Base-by-base conservation (phyloP, 352 stramenopile species). In the Pythium rhizo-oryzae region DNA sequence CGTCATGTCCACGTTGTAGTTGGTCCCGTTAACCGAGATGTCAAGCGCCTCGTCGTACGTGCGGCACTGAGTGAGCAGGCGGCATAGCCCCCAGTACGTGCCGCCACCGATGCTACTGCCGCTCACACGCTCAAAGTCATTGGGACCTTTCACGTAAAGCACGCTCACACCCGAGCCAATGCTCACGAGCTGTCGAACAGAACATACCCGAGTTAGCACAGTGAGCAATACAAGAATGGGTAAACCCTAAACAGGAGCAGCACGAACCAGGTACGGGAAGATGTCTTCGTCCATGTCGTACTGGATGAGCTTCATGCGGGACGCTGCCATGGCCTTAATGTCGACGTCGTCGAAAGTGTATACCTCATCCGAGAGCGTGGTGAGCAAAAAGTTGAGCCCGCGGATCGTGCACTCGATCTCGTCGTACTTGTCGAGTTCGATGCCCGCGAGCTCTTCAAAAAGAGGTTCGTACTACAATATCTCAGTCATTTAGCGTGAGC, bases 81-180 rank as follows among this genome's bases (percentile, higher is more conserved):
- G 90, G 70, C 96, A 99, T 44, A 99, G 84, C 0, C 98, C 98
- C 96, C 97, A 99, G 82, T 99, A 99, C 0, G 98, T 99, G 35
- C 97, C 98, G 33, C 98, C 98, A 35, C 98, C 98, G 72, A 99
- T 98, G 49, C 94, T 98, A 52, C 94, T 99, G 54, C 98, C 98
- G 65, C 96, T 99, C 62, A 99, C 97, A 71, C 98, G 97, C 72
- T 99, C 92, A 77, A 97, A 99, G 56, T 98, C 90, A 57, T 90
- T 85, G 2, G 95, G 92, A 0, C 94, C 92, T 65, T 98, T 96
- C 16, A 99, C 93, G 67, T 98, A 81, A 50, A 99, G 68, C 46
- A 99, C 98, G 63, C 95, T 99, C 46, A 99, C 97, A 41, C 98
- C 98, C 1, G 97, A 99, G 7, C 98, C 98, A 71, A 99, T 99